phyloP scores from a whole-genome alignment of 2,329 filamentous ascomycete genomes.

The Claviceps sp. region DNA sequence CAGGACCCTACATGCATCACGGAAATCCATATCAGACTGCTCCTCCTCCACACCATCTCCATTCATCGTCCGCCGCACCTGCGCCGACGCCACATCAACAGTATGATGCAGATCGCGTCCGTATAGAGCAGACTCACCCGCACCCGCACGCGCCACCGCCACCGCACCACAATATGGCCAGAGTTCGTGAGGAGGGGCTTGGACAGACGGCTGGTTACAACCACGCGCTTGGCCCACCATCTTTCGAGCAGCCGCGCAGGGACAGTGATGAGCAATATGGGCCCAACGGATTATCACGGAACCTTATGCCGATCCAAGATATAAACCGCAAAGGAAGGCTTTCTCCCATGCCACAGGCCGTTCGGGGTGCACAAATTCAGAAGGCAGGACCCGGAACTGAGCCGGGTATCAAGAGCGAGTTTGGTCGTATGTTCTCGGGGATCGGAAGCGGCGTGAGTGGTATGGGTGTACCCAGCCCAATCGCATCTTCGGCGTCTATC shows the following conservation, averaged over 20 bases:
- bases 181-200: slow-evolving; percentile 33
- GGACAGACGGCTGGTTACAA: slow-evolving; percentile 39
- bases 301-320: slow-evolving; percentile 66
- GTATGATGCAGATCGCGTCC: slow-evolving; percentile 38
- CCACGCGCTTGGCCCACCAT: slow-evolving; percentile 25
- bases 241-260: slow-evolving; percentile 26
- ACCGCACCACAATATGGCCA: slow-evolving; percentile 22
- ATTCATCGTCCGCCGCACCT: slow-evolving; percentile 14
- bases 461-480: slow-evolving; percentile 38
- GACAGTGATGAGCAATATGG: slow-evolving; percentile 28
- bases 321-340: slow-evolving; percentile 70
- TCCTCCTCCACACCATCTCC: slow-evolving; percentile 24
- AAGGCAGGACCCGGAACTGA: slow-evolving; percentile 67
- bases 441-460: slow-evolving; percentile 50
- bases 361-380: slow-evolving; percentile 79
- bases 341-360: slow-evolving; percentile 83
- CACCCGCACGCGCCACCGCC: slow-evolving; percentile 21
- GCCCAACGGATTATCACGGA: slow-evolving; percentile 32
- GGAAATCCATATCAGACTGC: slow-evolving; percentile 17
- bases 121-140: slow-evolving; percentile 26
- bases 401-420: slow-evolving; percentile 85
- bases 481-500: slow-evolving; percentile 24
- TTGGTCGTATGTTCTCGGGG: slow-evolving; percentile 91
- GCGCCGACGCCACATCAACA: slow-evolving; percentile 21
- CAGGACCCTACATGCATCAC: slow-evolving; percentile 23